These are phyloP conservation scores for Arthroderma sp. DNA, from an alignment of 2,329 filamentous ascomycete species.

Conservation along the genomic window DNA sequence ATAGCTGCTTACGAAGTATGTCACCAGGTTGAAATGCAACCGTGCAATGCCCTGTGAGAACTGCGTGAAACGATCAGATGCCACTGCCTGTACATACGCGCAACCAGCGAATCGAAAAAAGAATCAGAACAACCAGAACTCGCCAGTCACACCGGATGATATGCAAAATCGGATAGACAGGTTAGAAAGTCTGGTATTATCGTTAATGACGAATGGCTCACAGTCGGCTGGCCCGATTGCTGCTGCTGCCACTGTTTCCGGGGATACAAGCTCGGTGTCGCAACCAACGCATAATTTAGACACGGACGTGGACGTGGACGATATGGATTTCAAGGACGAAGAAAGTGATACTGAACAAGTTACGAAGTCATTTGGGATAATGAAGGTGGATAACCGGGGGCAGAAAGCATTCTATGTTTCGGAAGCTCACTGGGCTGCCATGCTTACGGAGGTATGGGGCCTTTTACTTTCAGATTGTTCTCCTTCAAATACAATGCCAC, in stretches of 20 bases:
- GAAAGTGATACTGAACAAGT: constrained; percentile 59
- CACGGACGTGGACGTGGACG: constrained; percentile 17
- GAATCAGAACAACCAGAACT: constrained; percentile 40
- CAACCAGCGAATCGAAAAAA: constrained; percentile 72
- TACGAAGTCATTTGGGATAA: constrained; percentile 61
- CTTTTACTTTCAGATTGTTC: not conserved
- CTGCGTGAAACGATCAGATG: constrained; percentile 76
- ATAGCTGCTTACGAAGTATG: constrained; percentile 10
- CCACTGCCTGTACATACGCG: constrained; percentile 73
- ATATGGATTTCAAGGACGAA: constrained; percentile 40
- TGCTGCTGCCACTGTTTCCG: constrained; percentile 41
- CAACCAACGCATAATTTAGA: constrained; percentile 20
- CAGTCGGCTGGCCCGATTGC: constrained; percentile 46
- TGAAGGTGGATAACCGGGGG: constrained; percentile 67
- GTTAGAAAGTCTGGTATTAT: constrained; percentile 80
- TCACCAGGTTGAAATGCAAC: constrained; percentile 70
- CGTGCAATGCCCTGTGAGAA: constrained; percentile 84
- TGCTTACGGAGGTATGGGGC: constrained; percentile 51
- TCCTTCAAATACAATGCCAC: not conserved
- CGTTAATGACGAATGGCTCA: constrained; percentile 82
- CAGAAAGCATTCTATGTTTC: constrained; percentile 68
- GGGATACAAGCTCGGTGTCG: constrained; percentile 27
- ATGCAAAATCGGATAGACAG: constrained; percentile 98
- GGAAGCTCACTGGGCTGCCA: constrained; percentile 70
- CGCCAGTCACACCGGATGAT: constrained; percentile 63